A percentile compares a stretch with the other conserved stretches of the same genome.
Conservation (phyloP, 352 stramenopile species). For the Thraustotheca clavata region DNA sequence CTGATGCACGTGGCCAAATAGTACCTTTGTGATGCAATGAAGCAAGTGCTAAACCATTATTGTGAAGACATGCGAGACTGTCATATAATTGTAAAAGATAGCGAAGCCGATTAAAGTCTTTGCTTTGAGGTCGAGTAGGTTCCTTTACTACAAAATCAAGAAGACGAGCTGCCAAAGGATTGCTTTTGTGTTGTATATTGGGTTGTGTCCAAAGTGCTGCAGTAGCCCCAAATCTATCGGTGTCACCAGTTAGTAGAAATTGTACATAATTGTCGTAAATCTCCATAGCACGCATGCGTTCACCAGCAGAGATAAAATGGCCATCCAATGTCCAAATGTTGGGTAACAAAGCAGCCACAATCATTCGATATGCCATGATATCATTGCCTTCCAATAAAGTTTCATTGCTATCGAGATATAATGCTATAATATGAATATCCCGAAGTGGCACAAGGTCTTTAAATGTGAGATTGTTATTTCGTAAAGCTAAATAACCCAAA, state of each 20-base stretch:
- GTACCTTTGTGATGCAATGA: constrained; percentile 29
- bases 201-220: background rate
- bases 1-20: constrained; percentile 29
- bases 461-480: constrained; percentile 39
- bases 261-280: constrained; percentile 32
- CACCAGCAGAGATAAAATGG: constrained; percentile 39
- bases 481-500: constrained; percentile 48
- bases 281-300: constrained; percentile 36
- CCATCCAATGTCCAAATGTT: constrained; percentile 52
- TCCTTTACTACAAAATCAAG: background rate
- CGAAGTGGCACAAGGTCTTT: constrained; percentile 45
- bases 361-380: constrained; percentile 31
- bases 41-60: constrained; percentile 37
- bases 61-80: constrained; percentile 36
- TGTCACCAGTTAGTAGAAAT: background rate
- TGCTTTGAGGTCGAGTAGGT: background rate
- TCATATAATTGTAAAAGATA: constrained; percentile 40
- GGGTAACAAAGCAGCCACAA: constrained; percentile 39
- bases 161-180: background rate
- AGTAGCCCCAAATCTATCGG: constrained; percentile 6
- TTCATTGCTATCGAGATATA: constrained; percentile 35
- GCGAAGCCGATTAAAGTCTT: constrained; percentile 34
- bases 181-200: background rate
- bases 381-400: constrained; percentile 24
- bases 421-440: constrained; percentile 46